Conservation (phyloP, 2,329 filamentous ascomycete genomes). For the Ophiostoma novo-ulmi region DNA sequence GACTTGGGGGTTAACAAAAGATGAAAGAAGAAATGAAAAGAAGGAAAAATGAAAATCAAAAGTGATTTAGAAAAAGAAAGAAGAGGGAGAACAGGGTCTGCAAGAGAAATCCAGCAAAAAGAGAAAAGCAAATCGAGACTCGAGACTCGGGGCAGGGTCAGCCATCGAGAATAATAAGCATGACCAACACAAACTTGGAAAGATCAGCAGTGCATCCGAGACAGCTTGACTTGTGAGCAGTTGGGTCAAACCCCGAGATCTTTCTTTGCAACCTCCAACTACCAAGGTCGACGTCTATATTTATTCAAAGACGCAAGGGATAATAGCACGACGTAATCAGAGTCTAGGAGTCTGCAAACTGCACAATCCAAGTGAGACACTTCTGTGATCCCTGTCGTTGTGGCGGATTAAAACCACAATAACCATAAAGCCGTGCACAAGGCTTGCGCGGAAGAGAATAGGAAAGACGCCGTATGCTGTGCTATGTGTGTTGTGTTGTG, state of each 20-base stretch:
- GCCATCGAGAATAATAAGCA: neutral
- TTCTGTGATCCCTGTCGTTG: neutral
- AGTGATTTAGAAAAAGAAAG: neutral
- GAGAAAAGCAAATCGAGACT: neutral
- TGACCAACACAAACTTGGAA: neutral
- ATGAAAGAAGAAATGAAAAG: neutral
- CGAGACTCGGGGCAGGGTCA: neutral
- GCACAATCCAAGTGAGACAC: neutral
- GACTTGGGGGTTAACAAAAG: neutral
- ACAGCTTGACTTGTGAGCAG: neutral
- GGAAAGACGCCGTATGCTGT: constrained; percentile 1
- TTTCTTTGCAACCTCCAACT: neutral
- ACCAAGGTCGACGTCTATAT: neutral
- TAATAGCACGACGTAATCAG: neutral
- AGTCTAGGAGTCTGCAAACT: neutral
- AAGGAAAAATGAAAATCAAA: neutral
- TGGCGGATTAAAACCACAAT: neutral
- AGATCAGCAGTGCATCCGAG: constrained; percentile 9
- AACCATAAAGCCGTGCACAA: neutral
- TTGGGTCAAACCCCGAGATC: constrained; percentile 1
- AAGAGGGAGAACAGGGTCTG: neutral
- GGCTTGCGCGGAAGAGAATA: constrained; percentile 2
- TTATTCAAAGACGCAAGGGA: neutral
- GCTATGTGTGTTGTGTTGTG: neutral
- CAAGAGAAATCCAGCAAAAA: neutral